Base-by-base conservation (phyloP, 495 filamentous ascomycete genomes). In the Tuber brumale region DNA sequence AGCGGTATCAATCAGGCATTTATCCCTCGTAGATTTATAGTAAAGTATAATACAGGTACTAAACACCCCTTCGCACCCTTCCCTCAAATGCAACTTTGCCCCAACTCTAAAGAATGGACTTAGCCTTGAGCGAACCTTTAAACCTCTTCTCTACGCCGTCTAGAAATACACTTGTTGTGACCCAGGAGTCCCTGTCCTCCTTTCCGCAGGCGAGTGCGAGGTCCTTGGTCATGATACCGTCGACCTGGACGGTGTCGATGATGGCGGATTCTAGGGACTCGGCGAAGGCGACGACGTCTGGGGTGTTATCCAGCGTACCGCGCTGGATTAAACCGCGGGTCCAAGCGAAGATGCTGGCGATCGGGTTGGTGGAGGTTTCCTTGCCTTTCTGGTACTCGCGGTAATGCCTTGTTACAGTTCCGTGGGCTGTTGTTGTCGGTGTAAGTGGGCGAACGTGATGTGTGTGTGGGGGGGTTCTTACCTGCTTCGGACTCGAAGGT, bases 191-290 rank as follows among this genome's bases (percentile, higher is more conserved):
- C 70, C 92, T 88, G 69, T 89, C 91, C 76, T 90, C 93, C 88
- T 92, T 92, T 80, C 95, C 95, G 83, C 93, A 94, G 43, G 94
- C 90, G 44, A 99, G 88, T 27, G 95, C 95, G 79, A 99, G 84
- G 85, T 99, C 95, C 90, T 99, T 99, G 82, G 95, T 99, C 95
- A 98, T 99, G 86, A 97, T 92, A 71, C 92, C 93, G 81, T 97
- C 94, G 69, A 92, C 85, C 84, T 97, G 92, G 76, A 99, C 95
- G 37, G 94, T 93, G 82, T 98, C 94, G 70, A 96, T 86, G 84
- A 95, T 97, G n/a, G 95, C 95, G 84, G 92, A 87, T 89, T 99
- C 95, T 75, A 99, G 89, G 82, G 87, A 88, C 86, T 97, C 92
- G 35, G 95, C 95, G 82, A 97, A 99, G 9, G 91, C 86, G 35